Base-by-base conservation (phyloP, 164 flowering plant species). In the Chloranthus sessilifolius region DNA sequence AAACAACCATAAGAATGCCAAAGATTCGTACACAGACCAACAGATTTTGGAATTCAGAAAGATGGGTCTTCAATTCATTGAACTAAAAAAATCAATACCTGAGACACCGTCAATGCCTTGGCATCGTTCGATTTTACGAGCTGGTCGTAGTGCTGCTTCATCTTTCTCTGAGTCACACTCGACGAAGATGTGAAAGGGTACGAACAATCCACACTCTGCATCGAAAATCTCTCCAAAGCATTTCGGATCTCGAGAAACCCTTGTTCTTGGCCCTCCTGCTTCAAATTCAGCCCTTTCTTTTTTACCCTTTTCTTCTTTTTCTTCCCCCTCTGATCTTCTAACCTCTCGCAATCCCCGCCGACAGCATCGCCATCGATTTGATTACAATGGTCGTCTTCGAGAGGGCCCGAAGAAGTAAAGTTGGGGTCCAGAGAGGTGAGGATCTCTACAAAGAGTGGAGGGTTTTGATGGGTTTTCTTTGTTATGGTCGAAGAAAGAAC, bases 61-160 rank as follows among this genome's bases (percentile, higher is more conserved):
- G n/a, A n/a, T n/a, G n/a, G n/a, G n/a, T n/a, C n/a, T n/a, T n/a
- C n/a, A n/a, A n/a, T n/a, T n/a, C n/a, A n/a, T n/a, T n/a, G n/a
- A n/a, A n/a, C n/a, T n/a, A n/a, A n/a, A 56, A n/a, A 43, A 29
- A 27, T 9, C 11, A 33, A 17, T 53, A 86, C 95, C 91, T 86
- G 91, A 58, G 76, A 72, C 17, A 83, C 53, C 26, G 88, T 83
- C 61, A 86, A 65, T 30, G 66, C 72, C 47, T 81, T 77, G 45
- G 80, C 67, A 36, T 69, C 80, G 46, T 79, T 72, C 19, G 81
- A 74, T 70, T 81, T 81, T 22, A 83, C 79, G 28, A 86, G 76
- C 62, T 79, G 79, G 69, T 86, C 91, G 68, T 81, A 86, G 59
- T 83, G 91, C 58, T 73, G 81, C 61, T 83, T 86, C 44, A 86